Percentiles rank a stretch among this genome's conserved stretches.
Conservation (phyloP, 2,329 filamentous ascomycete genomes). For the Lasiodiplodia theobromae region DNA sequence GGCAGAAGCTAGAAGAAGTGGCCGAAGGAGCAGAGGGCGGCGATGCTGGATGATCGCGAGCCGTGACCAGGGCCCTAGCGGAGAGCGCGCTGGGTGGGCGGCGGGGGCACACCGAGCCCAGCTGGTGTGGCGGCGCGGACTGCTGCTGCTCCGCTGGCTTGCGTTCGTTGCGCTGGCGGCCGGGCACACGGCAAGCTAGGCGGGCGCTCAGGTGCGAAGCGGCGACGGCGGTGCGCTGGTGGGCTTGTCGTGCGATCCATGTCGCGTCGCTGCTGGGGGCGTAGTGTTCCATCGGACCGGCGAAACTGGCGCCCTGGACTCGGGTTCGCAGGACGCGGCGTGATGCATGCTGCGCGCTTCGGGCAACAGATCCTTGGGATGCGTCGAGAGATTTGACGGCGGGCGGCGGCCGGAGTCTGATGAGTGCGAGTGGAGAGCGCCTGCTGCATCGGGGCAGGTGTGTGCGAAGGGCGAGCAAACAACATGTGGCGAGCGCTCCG, state of each 20-base stretch:
- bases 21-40: constrained; percentile 27
- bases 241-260: constrained; percentile 27
- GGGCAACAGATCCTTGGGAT: constrained; percentile 26
- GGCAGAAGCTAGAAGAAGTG: constrained; percentile 29
- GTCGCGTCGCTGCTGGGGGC: constrained; percentile 24
- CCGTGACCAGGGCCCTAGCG: constrained; percentile 19
- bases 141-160: constrained; percentile 16
- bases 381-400: constrained; percentile 26
- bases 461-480: constrained; percentile 17
- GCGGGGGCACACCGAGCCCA: neutral
- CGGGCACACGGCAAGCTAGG: constrained; percentile 16
- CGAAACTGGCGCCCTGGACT: constrained; percentile 28
- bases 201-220: constrained; percentile 3
- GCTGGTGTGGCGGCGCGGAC: constrained; percentile 12
- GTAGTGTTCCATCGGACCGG: constrained; percentile 29
- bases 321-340: constrained; percentile 25
- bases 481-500: constrained; percentile 22
- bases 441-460: constrained; percentile 27
- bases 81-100: constrained; percentile 6
- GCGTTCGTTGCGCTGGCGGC: constrained; percentile 6
- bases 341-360: constrained; percentile 24
- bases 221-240: constrained; percentile 19
- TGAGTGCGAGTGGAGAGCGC: constrained; percentile 25
- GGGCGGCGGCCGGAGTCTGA: constrained; percentile 22
- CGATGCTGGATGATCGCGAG: constrained; percentile 26